Base-by-base conservation (phyloP, 1,284 basidiomycete species). In the Athelia sp. region DNA sequence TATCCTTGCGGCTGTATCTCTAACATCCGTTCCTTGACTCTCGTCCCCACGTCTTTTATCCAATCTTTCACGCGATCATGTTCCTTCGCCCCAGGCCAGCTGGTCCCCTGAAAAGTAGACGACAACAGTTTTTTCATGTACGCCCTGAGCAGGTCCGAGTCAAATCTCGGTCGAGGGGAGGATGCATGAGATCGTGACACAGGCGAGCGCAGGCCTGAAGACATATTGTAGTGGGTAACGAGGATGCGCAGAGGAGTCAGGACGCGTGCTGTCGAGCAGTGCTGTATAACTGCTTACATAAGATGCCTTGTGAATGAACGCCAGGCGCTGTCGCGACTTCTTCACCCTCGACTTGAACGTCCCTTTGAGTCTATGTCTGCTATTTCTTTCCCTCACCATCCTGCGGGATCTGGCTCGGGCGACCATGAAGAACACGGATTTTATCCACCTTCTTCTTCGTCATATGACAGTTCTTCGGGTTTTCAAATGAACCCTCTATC, bases 401-500 rank as follows among this genome's bases (percentile, higher is more conserved):
- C 26, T 18, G 49, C n/a, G 49, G 0, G 34, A 63, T 64, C 52
- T 45, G 54, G 60, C 24, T 58, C 66, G 34, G 50, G 56, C 15
- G 31, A 50, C 18, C 61, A 64, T 49, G 60, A 67, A 44, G 59
- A 55, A 9, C 15, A 40, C 50, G 63, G 65, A 47, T 75, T 66
- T 54, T 79, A 70, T 54, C 65, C 62, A 29, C 64, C 73, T 14
- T 60, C 69, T 10, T 62, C 66, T 40, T 29, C 26, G 26, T 29
- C 67, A 26, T 57, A 63, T 40, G 58, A 68, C 48, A 66, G 73
- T 38, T 71, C 64, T 45, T 70, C 73, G 23, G 74, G 76, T 15
- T 89, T 90, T 58, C 85, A 86, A 56, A 84, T 89, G 76, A 90
- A 90, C 61, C 87, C 87, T 15, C 76, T 83, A 45, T 87, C 86